Conservation (phyloP, 192 early-diverging fungal genomes). For the Entomortierella parvispora region DNA sequence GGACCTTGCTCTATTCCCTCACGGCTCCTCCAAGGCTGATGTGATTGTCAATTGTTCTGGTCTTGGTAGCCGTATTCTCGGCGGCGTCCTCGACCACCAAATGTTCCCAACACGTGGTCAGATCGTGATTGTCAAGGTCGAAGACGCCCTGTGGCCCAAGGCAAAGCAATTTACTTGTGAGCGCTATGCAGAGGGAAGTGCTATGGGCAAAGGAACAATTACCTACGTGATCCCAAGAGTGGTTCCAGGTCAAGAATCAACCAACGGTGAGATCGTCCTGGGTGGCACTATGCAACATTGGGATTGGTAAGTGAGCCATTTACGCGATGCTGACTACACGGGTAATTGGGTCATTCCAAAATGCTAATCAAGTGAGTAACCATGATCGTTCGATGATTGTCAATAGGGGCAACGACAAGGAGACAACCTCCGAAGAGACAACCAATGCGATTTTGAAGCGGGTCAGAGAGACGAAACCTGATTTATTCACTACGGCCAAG, state of each 20-base stretch:
- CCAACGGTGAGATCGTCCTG: slow-evolving; percentile 75
- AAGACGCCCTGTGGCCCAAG: slow-evolving; percentile 67
- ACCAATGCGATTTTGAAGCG: slow-evolving; percentile 58
- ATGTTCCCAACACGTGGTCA: slow-evolving; percentile 87
- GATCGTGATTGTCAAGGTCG: slow-evolving; percentile 78
- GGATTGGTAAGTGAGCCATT: slow-evolving; percentile 46
- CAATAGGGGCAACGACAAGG: too few species aligned
- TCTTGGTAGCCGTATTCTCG: slow-evolving; percentile 68
- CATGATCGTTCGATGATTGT: too few species aligned
- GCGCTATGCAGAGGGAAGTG: slow-evolving; percentile 49
- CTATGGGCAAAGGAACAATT: slow-evolving; percentile 47
- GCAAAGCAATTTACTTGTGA: slow-evolving; percentile 63
- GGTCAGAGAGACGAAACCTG: slow-evolving; percentile 51
- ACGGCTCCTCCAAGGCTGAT: slow-evolving; percentile 43
- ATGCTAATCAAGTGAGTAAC: too few species aligned
- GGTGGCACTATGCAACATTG: slow-evolving; percentile 70
- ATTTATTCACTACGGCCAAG: slow-evolving; percentile 53
- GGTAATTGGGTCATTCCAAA: too few species aligned
- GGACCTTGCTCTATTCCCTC: slow-evolving; percentile 55
- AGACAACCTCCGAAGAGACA: slow-evolving; percentile 38
- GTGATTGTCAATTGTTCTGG: slow-evolving; percentile 87
- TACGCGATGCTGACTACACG: too few species aligned
- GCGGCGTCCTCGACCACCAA: slow-evolving; percentile 75
- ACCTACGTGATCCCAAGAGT: slow-evolving; percentile 81
- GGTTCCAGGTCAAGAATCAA: too few species aligned